Evolutionary conservation across 1,284 basidiomycete genomes (phyloP).

Genomic region (Puccinia triticina): DNA sequence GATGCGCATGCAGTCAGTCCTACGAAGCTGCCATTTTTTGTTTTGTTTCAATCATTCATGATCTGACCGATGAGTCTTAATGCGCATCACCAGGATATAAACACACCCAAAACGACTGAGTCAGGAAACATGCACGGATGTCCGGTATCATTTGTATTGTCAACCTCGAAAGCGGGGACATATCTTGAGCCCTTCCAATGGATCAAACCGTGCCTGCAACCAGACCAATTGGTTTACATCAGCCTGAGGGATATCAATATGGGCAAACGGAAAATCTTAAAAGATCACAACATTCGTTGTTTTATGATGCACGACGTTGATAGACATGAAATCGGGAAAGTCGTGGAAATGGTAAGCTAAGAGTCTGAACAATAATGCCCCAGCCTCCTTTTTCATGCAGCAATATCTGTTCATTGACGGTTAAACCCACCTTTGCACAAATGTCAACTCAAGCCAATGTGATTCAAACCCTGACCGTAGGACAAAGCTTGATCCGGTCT

Average conservation of each 20-base stretch:
- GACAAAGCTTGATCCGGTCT: conserved; percentile 85
- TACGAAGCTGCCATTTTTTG: background rate
- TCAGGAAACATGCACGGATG: conserved; percentile 97
- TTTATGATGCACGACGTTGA: conserved; percentile 99
- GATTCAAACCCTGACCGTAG: conserved; percentile 86
- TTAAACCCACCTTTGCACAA: conserved; percentile 72
- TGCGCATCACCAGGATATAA: conserved; percentile 38
- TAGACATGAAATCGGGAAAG: conserved; percentile 80
- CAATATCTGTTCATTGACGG: conserved; percentile 57
- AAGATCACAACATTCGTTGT: conserved; percentile 83
- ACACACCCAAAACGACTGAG: conserved; percentile 58
- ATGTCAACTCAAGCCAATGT: conserved; percentile 71
- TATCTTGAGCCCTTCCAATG: conserved; percentile 69
- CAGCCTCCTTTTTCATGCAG: background rate
- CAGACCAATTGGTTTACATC: conserved; percentile 84
- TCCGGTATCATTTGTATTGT: conserved; percentile 86
- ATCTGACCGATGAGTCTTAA: background rate
- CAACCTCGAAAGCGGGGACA: conserved; percentile 59
- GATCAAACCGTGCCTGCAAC: conserved; percentile 74
- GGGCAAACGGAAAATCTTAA: conserved; percentile 85
- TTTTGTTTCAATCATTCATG: background rate
- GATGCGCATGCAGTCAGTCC: conserved; percentile 60
- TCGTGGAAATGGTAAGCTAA: conserved; percentile 41
- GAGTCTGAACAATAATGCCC: background rate
- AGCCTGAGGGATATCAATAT: conserved; percentile 91